These are phyloP conservation scores for Sporothrix variecibatus DNA, from an alignment of 2,329 filamentous ascomycete species.

Conservation along the genomic window DNA sequence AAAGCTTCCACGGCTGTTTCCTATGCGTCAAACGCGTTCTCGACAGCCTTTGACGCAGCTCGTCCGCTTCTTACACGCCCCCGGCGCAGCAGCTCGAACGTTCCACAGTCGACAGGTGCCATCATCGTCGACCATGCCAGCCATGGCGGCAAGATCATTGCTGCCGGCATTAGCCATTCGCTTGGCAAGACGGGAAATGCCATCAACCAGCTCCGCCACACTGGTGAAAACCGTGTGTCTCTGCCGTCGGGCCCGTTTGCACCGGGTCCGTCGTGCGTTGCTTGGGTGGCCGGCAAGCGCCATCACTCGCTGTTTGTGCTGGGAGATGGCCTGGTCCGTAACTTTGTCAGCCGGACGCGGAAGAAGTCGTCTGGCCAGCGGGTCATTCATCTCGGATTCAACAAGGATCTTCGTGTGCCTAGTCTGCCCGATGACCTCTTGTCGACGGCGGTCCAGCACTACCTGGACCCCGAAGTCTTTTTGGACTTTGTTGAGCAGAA, in stretches of 20 bases:
- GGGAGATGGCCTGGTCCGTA: slow-evolving; percentile 65
- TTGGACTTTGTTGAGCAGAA: slow-evolving; percentile 56
- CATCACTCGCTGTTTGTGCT: slow-evolving; percentile 65
- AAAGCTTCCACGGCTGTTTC: slow-evolving; percentile 57
- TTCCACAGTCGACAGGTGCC: slow-evolving; percentile 43
- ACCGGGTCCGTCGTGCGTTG: slow-evolving; percentile 61
- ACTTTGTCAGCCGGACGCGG: slow-evolving; percentile 62
- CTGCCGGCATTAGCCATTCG: slow-evolving; percentile 72
- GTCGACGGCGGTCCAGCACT: slow-evolving; percentile 56
- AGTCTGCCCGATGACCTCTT: slow-evolving; percentile 61
- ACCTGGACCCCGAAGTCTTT: slow-evolving; percentile 59
- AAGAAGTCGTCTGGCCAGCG: slow-evolving; percentile 57
- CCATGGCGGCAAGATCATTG: slow-evolving; percentile 71
- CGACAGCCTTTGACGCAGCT: slow-evolving; percentile 69
- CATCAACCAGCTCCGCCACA: slow-evolving; percentile 71
- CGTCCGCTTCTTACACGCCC: slow-evolving; percentile 60
- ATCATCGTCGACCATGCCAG: slow-evolving; percentile 63
- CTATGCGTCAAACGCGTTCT: slow-evolving; percentile 70
- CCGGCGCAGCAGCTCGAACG: slow-evolving; percentile 52
- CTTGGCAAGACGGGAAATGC: slow-evolving; percentile 71
- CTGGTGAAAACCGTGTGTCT: slow-evolving; percentile 72
- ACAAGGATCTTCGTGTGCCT: slow-evolving; percentile 68
- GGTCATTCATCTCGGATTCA: slow-evolving; percentile 57
- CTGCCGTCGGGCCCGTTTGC: slow-evolving; percentile 59
- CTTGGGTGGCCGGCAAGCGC: slow-evolving; percentile 65